Evolutionary conservation across 2,329 filamentous ascomycete species (phyloP), one percentile per base, ranked within the genome.

Genomic region (Monilinia fructigena): DNA sequence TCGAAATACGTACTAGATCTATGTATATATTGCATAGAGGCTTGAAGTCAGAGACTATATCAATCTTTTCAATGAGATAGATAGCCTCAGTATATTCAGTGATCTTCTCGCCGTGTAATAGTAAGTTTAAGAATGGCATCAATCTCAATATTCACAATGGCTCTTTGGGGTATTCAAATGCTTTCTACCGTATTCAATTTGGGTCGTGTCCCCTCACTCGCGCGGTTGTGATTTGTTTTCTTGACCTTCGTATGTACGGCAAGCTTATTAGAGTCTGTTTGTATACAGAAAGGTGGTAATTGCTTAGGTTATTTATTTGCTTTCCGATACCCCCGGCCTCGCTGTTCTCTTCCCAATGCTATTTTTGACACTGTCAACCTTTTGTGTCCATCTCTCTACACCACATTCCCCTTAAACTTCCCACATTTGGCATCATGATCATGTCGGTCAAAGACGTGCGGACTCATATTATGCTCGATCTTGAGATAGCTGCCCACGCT

Each of bases 391-490:
- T 7, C 18, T 16, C 31, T 23, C 10, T n/a, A 23, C 18, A 16
- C 20, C 26, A 48, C 20, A n/a, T 31, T 59, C 26, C 2, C 12
- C 31, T 23, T 23, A 23, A 23, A 23, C 23, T 23, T 1, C 5
- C 11, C 23, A 2, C 42, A 11, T 23, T 11, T 47, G 7, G 11
- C 14, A 23, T 48, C 42, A 42, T 26, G 16, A 31, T 23, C 28
- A 60, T 60, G 56, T 48, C 26, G 28, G 42, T 35, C 28, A 60
- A 60, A 60, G 56, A 60, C 48, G 38, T 42, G 35, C 61, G 53
- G 12, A 47, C 52, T 23, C 28, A 64, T 35, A 55, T 55, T 18
- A 64, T 64, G 52, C 52, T 64, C 28, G 52, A 56, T 35, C 61
- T 64, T 47, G 52, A 48, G 61, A 42, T 63, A 55, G 61, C 48